Conservation (phyloP, 495 filamentous ascomycete species). For the Penicillium macrosclerotiorum region DNA sequence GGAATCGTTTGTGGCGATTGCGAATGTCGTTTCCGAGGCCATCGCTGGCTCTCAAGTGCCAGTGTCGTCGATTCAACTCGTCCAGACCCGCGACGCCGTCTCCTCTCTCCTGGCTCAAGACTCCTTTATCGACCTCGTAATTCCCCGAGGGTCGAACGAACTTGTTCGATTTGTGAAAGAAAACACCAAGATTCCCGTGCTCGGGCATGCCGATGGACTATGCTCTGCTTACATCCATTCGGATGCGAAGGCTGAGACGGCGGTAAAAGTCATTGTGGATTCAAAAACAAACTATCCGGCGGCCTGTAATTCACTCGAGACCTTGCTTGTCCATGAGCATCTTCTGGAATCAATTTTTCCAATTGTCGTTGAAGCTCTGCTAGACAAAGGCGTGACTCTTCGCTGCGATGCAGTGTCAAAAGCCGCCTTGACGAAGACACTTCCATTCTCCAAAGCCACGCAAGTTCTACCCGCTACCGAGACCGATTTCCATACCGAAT, state of each 20-base stretch:
- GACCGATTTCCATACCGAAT: conserved; percentile 83
- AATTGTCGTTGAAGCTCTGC: conserved; percentile 64
- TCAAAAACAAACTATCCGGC: conserved; percentile 92
- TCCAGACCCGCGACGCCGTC: conserved; percentile 86
- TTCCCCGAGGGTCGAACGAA: conserved; percentile 90
- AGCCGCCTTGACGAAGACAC: conserved; percentile 47
- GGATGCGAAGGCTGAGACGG: conserved; percentile 69
- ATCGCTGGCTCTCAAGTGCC: conserved; percentile 77
- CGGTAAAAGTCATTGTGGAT: conserved; percentile 79
- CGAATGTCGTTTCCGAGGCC: conserved; percentile 76
- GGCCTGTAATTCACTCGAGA: conserved; percentile 93
- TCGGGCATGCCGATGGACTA: conserved; percentile 94
- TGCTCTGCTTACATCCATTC: conserved; percentile 85
- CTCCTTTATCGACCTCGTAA: conserved; percentile 87
- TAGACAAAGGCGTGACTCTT: conserved; percentile 74
- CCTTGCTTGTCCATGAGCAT: conserved; percentile 76
- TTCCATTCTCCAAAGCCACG: conserved; percentile 31
- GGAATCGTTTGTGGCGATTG: conserved; percentile 87
- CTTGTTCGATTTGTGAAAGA: conserved; percentile 88
- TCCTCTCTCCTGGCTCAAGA: conserved; percentile 80
- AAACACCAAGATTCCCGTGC: conserved; percentile 89
- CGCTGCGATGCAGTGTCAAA: conserved; percentile 75
- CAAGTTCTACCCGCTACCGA: conserved; percentile 64
- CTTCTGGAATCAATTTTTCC: conserved; percentile 70
- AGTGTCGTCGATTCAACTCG: conserved; percentile 83